These are phyloP conservation scores for Botryotinia convoluta DNA, from an alignment of 2,329 filamentous ascomycete species.

Conservation along the genomic window DNA sequence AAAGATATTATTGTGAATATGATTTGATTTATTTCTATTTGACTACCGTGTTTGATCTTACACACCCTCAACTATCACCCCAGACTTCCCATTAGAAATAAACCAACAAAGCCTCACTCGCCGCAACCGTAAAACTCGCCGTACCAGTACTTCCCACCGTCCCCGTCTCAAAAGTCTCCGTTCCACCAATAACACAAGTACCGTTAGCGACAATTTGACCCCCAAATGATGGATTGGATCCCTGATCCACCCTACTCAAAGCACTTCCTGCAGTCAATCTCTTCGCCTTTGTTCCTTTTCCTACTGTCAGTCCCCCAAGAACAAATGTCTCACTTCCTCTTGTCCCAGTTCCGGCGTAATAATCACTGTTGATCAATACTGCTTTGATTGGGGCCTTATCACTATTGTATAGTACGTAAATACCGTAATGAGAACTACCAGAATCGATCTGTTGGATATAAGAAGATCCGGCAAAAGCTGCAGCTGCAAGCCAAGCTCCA, in stretches of 20 bases:
- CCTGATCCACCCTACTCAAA: slow-evolving; percentile 45
- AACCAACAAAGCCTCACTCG: slow-evolving; percentile 49
- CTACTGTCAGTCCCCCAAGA: slow-evolving; percentile 25
- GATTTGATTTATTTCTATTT: background rate
- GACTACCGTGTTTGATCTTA: background rate
- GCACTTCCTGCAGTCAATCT: slow-evolving; percentile 44
- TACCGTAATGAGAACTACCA: slow-evolving; percentile 27
- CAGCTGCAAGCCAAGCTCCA: slow-evolving; percentile 32
- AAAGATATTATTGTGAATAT: background rate
- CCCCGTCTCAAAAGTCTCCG: slow-evolving; percentile 41
- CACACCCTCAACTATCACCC: background rate
- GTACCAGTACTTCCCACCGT: slow-evolving; percentile 39
- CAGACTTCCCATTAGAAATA: slow-evolving; percentile 38
- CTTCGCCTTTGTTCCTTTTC: slow-evolving; percentile 27
- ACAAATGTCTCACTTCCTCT: slow-evolving; percentile 29
- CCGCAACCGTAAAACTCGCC: slow-evolving; percentile 44
- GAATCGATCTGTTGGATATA: slow-evolving; percentile 31
- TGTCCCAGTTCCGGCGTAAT: slow-evolving; percentile 29
- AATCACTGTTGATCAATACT: slow-evolving; percentile 35
- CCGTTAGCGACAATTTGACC: slow-evolving; percentile 48
- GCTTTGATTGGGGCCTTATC: slow-evolving; percentile 23
- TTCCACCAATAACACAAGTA: slow-evolving; percentile 45
- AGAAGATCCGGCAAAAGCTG: slow-evolving; percentile 30
- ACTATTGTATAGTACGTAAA: slow-evolving; percentile 31
- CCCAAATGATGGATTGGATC: slow-evolving; percentile 44